Base-by-base conservation (phyloP, 2,329 filamentous ascomycete genomes). In the Aureobasidium pullulans region DNA sequence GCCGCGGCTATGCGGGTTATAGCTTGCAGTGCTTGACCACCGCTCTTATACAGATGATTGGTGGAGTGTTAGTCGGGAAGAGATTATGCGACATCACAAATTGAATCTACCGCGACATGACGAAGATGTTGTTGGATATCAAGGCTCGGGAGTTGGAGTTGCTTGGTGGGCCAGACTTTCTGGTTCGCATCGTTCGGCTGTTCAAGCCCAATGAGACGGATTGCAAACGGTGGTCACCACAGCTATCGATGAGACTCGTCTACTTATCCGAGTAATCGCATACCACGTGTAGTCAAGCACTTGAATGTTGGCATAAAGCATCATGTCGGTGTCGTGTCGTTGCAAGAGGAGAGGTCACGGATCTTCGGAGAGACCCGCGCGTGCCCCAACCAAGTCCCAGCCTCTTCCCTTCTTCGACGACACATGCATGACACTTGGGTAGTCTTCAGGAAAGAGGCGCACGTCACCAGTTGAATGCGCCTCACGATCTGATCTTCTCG, bases 391-490 rank as follows among this genome's bases (percentile, higher is more conserved):
- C 43, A 48, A 23, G 8, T 58, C n/a, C 15, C 43, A 48, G 47
- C 53, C 40, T 57, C 53, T 47, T 47, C 34, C 53, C 16, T 57
- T 39, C 28, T 49, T 58, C 16, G 54, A 49, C 44, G 4, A 23
- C 4, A 42, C 43, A 23, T 58, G 43, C 54, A 58, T 58, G 44
- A 58, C 44, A 58, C 44, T 40, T 58, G 40, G 37, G 8, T 36
- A 13, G 13, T n/a, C 49, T 42, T 42, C 32, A n/a, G 6, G 31
- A 39, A 46, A 46, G 53, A 57, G 28, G 34, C 34, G 29, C 54
- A 49, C 36, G 44, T 49, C 54, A 58, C 44, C 44, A 5, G 36
- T 58, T 10, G 4, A 15, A 39, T 36, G 31, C 29, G 29, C 31
- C 40, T 56, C 40, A 16, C 31, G 28, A 16, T n/a, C 40, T 36